These are phyloP conservation scores for Salvia sclarea DNA, from an alignment of 305 asterid species.

Conservation along the genomic window DNA sequence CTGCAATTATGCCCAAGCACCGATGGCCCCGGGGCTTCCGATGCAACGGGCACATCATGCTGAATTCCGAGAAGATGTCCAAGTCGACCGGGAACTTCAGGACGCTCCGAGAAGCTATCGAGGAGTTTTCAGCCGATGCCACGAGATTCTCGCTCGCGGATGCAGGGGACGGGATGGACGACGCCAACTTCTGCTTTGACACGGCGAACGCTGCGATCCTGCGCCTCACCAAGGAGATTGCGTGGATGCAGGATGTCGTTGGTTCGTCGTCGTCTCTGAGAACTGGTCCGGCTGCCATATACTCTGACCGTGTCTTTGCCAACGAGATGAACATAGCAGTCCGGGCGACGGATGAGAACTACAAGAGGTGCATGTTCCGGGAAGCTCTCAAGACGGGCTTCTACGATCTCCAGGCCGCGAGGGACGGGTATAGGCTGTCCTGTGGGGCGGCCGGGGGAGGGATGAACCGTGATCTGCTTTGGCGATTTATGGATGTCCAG, in stretches of 20 bases:
- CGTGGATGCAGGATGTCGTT: conserved; percentile 83
- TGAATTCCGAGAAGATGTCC: conserved; percentile 92
- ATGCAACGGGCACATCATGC: conserved; percentile 92
- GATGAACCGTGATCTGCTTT: conserved; percentile 66
- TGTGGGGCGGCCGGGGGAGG: conserved; percentile 79
- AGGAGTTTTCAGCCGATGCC: conserved; percentile 95
- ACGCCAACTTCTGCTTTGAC: conserved; percentile 85
- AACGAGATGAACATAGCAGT: conserved; percentile 83
- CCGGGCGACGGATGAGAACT: conserved; percentile 67
- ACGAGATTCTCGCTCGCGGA: conserved; percentile 92
- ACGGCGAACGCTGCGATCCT: conserved; percentile 91
- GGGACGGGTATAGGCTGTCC: conserved; percentile 83
- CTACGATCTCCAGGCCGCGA: conserved; percentile 88
- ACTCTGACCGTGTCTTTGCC: conserved; percentile 72
- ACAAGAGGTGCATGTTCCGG: conserved; percentile 67
- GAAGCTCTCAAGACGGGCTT: conserved; percentile 86
- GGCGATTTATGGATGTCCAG: conserved; percentile 86
- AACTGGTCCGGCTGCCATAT: conserved; percentile 50
- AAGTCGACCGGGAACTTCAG: conserved; percentile 91
- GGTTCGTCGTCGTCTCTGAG: conserved; percentile 61
- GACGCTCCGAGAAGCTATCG: conserved; percentile 84
- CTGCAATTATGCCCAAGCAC: conserved; percentile 71
- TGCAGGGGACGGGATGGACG: conserved; percentile 98
- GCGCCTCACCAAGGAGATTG: conserved; percentile 77
- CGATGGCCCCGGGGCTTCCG: conserved; percentile 90